Evolutionary conservation across 805 yeast species (phyloP).

Genomic region (Nakazawaea laoshanensis): DNA sequence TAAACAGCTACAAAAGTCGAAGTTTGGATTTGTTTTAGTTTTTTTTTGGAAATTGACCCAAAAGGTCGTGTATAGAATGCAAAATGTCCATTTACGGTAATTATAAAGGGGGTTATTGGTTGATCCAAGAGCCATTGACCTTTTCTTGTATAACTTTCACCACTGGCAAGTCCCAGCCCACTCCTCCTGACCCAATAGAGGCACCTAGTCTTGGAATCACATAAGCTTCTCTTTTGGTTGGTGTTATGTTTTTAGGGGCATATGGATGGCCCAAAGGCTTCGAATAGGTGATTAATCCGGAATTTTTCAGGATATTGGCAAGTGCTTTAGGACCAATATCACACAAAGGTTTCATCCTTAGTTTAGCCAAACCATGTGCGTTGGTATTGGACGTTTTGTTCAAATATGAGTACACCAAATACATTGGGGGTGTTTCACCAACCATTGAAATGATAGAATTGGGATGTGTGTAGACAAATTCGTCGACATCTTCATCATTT

Average conservation of each 20-base stretch:
- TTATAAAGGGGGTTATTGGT: conserved; percentile 8
- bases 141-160: conserved; percentile 68
- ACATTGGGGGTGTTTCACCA: conserved; percentile 74
- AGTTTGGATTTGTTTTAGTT: too few relatives aligned
- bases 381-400: conserved; percentile 41
- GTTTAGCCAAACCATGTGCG: conserved; percentile 31
- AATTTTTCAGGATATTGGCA: conserved; percentile 65
- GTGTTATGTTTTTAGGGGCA: conserved; percentile 61
- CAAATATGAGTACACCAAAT: conserved; percentile 63
- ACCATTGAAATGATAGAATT: conserved; percentile 49
- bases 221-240: conserved; percentile 74
- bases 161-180: conserved; percentile 89
- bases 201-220: conserved; percentile 91
- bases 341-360: conserved; percentile 69
- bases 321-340: conserved; percentile 70
- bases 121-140: conserved; percentile 59
- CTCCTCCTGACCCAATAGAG: conserved; percentile 69
- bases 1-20: too few relatives aligned
- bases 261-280: conserved; percentile 90
- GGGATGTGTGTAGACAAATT: conserved; percentile 74
- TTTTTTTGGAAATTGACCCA: too few relatives aligned
- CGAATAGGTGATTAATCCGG: conserved; percentile 73
- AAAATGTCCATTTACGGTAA: background rate
- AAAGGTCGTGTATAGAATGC: conserved; percentile 1
- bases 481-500: conserved; percentile 33